These are phyloP conservation scores for Lathyrus tuberosus DNA, from an alignment of 306 rosid genomes.

Conservation along the genomic window DNA sequence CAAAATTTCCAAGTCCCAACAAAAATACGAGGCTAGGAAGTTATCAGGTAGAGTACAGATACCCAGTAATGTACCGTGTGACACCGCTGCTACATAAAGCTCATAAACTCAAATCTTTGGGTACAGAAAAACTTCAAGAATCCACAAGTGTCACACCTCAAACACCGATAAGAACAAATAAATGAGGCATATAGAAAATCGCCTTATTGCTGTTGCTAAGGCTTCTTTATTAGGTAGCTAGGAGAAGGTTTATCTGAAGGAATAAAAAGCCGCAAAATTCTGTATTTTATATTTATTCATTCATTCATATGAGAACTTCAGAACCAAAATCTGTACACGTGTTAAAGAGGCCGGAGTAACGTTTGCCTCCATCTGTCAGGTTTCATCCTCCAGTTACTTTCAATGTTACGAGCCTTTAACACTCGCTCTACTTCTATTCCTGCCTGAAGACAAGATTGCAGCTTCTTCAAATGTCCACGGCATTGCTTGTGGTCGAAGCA, in stretches of 20 bases:
- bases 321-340: conserved; percentile 50
- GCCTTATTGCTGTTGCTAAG: conserved; percentile 42
- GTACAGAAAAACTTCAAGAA: conserved; percentile 26
- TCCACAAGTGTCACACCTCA: conserved; percentile 33
- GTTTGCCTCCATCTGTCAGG: conserved; percentile 67
- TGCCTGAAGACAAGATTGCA: conserved; percentile 74
- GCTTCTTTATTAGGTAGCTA: conserved; percentile 50
- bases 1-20: conserved; percentile 74
- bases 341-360: conserved; percentile 55
- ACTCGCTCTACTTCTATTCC: conserved; percentile 69
- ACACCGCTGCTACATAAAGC: not conserved
- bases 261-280: conserved; percentile 49
- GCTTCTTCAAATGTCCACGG: conserved; percentile 72
- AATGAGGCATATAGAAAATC: conserved; percentile 24
- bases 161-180: conserved; percentile 26
- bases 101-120: conserved; percentile 21
- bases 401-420: conserved; percentile 62
- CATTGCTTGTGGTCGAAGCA: conserved; percentile 73
- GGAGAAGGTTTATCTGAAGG: conserved; percentile 13
- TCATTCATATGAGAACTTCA: conserved; percentile 32
- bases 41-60: conserved; percentile 33
- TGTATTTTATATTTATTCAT: conserved; percentile 37
- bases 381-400: conserved; percentile 66
- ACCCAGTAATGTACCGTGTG: conserved; percentile 32
- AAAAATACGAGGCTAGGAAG: conserved; percentile 73